Base-by-base conservation (phyloP, 192 early-diverging fungal species). In the Coemansia sp. region DNA sequence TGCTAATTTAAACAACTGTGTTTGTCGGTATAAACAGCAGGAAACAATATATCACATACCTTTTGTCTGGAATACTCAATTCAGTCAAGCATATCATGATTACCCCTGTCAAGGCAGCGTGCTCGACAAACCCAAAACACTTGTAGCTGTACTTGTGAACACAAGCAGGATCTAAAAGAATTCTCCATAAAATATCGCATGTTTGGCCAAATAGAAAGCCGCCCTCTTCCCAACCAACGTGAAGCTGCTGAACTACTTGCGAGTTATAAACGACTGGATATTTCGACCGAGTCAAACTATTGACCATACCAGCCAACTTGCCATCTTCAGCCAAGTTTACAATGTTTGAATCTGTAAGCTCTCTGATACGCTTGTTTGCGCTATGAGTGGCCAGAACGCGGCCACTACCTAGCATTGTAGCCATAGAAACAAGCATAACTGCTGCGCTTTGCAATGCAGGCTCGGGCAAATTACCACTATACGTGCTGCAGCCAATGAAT, bases 121-220 rank as follows among this genome's bases (percentile, higher is more conserved):
- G 26, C n/a, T 79, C 76, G 1, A 70, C 52, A 23, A 23, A 15
- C 2, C 14, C 38, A 40, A 37, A 9, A 48, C 64, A 69, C 19
- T 52, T 67, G n/a, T 61, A 55, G 52, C 57, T 55, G 14, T 57
- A 62, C 25, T 34, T 36, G 14, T 38, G 46, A 2, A 70, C 23
- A 4, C 17, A 34, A 1, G n/a, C 17, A 0, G 17, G 8, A 2
- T 57, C 57, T 5, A 68, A 26, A 5, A 69, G 36, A 10, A 79
- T 59, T 5, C 53, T n/a, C 61, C 64, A 72, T 42, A 80, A n/a
- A 6, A 62, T 60, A 2, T 71, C 62, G 65, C 77, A 80, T 14
- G 48, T 19, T 8, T 44, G 37, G 1, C 77, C 71, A 64, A 74
- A 68, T 5, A 80, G 44, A 1, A 68, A 60, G 0, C 71, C 77